A percentile compares a stretch with the other conserved stretches of the same genome.
Evolutionary conservation across 2,329 filamentous ascomycete genomes (phyloP).

Genomic region (Elsinoe batatas): DNA sequence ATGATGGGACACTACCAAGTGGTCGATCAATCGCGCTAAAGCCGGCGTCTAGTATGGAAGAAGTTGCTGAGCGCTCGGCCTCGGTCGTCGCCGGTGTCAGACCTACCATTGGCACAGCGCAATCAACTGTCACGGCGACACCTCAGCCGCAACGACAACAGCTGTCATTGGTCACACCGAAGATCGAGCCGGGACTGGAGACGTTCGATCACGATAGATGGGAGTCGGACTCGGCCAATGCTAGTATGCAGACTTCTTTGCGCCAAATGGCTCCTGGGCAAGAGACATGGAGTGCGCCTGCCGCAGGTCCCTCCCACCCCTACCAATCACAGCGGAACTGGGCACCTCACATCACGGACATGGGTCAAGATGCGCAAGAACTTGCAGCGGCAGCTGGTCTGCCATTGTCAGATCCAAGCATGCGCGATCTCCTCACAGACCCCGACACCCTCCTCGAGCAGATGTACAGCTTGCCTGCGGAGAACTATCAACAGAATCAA

Average conservation of each 20-base stretch:
- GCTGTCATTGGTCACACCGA: neutral
- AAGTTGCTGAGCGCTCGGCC: too few species aligned
- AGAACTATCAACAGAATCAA: slow-evolving; percentile 9
- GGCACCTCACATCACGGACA: neutral
- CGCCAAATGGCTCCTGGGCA: neutral
- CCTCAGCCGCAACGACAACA: neutral
- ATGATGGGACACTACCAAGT: neutral
- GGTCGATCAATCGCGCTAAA: too few species aligned
- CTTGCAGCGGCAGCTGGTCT: slow-evolving; percentile 1
- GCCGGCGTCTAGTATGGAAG: too few species aligned
- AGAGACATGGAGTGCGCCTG: neutral
- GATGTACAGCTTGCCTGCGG: slow-evolving; percentile 6
- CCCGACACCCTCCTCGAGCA: slow-evolving; percentile 10
- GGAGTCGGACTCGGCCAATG: neutral
- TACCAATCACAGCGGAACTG: neutral
- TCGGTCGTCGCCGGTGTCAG: neutral
- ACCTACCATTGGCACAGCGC: neutral
- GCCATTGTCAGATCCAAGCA: neutral
- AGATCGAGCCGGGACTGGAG: neutral
- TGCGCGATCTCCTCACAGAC: slow-evolving; percentile 1
- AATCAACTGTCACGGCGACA: neutral
- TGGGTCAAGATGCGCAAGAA: neutral
- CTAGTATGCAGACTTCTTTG: neutral
- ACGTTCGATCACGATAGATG: neutral
- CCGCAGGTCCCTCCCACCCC: neutral